These are phyloP conservation scores for Psidium friedrichsthalianum DNA, from an alignment of 345 rosid genomes.

Conservation along the genomic window DNA sequence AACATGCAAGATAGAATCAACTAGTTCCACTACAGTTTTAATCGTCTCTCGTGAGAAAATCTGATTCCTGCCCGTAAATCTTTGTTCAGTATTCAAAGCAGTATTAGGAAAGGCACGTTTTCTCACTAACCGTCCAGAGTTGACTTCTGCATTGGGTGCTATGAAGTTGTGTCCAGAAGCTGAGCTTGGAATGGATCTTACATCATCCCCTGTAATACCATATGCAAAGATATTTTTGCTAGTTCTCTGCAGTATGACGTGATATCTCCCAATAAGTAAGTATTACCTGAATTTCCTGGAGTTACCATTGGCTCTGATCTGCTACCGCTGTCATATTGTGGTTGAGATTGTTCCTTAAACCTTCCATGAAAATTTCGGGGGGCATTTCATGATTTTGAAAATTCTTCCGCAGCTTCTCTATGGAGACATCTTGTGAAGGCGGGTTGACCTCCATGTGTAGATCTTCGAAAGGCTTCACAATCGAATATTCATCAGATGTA, in stretches of 20 bases:
- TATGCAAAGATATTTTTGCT: not conserved
- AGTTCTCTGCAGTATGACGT: not conserved
- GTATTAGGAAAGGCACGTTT: not conserved
- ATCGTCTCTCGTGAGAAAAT: not conserved
- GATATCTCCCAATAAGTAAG: not conserved
- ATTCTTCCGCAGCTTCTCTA: conserved; percentile 32
- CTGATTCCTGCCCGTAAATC: not conserved
- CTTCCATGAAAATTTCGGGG: conserved; percentile 1
- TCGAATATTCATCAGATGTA: conserved; percentile 2
- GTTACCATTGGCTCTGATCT: conserved; percentile 10
- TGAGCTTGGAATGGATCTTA: conserved; percentile 57
- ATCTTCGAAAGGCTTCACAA: conserved; percentile 44
- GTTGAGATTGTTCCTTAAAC: conserved; percentile 24
- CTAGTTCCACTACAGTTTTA: not conserved
- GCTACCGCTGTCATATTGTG: conserved; percentile 5
- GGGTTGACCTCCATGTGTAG: conserved; percentile 30
- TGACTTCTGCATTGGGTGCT: conserved; percentile 14
- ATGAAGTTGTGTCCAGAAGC: conserved; percentile 44
- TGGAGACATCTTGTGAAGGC: conserved; percentile 19
- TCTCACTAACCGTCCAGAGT: conserved; percentile 26
- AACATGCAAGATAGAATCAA: not conserved
- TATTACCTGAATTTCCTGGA: conserved; percentile 53
- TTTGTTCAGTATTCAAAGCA: not conserved
- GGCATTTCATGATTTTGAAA: not conserved
- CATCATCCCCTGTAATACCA: conserved; percentile 37